Evolutionary conservation across 179 eudicot species (phyloP).

Genomic region (Actinidia chinensis): DNA sequence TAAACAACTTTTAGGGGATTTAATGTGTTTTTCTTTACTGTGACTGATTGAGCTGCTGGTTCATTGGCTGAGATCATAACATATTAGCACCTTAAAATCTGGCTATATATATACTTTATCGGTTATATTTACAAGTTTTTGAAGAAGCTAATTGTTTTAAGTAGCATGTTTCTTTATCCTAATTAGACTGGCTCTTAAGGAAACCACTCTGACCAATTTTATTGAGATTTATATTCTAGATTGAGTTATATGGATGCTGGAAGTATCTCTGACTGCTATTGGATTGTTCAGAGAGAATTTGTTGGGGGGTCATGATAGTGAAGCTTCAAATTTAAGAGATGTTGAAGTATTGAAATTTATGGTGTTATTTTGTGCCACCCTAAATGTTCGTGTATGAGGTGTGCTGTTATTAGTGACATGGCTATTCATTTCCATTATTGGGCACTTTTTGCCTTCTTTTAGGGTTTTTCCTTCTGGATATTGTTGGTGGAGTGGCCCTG

Average conservation of each 20-base stretch:
- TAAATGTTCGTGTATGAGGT: not conserved
- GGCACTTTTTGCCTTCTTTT: not conserved
- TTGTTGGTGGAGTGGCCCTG: not conserved
- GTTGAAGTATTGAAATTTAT: not conserved
- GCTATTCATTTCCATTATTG: not conserved
- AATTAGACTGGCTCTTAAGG: not conserved
- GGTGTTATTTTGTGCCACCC: not conserved
- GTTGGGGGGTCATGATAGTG: not conserved
- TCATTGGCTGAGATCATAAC: constrained; percentile 7
- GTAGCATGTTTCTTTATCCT: not conserved
- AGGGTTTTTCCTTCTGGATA: not conserved
- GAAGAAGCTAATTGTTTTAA: not conserved
- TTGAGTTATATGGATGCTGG: not conserved
- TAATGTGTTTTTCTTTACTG: constrained; percentile 10
- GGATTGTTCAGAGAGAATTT: constrained; percentile 6
- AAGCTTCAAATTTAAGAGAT: constrained; percentile 3
- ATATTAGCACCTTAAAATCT: not conserved
- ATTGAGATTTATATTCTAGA: constrained; percentile 5
- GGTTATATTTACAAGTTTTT: not conserved
- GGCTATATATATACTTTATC: not conserved
- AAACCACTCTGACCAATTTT: not conserved
- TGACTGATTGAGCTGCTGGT: constrained; percentile 16
- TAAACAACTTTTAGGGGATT: constrained; percentile 12
- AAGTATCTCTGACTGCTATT: not conserved
- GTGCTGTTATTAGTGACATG: not conserved